Conservation (phyloP, 345 rosid species). For the Trapa bicornis region DNA sequence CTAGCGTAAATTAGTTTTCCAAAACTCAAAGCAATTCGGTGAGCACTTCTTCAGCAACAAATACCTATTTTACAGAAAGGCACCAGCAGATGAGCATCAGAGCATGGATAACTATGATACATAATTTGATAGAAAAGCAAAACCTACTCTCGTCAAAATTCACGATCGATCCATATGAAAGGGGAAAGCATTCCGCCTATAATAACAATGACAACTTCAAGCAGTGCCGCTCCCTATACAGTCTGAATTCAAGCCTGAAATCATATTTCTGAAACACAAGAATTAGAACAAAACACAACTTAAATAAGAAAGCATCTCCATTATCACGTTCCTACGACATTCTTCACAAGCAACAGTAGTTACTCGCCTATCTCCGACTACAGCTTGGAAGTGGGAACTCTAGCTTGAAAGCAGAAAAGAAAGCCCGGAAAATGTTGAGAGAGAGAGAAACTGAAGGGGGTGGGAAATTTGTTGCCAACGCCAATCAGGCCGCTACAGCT, state of each 20-base stretch:
- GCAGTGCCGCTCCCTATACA: not conserved
- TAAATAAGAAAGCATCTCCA: not conserved
- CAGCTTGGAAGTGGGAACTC: not conserved
- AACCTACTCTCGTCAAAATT: not conserved
- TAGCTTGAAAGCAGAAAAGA: not conserved
- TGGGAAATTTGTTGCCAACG: conserved; percentile 2
- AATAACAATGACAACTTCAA: not conserved
- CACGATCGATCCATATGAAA: not conserved
- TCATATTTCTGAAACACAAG: not conserved
- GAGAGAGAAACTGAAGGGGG: not conserved
- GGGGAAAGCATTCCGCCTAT: not conserved
- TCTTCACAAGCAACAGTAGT: not conserved
- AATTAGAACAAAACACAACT: not conserved
- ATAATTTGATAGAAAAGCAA: not conserved
- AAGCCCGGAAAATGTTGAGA: not conserved
- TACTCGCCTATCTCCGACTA: not conserved
- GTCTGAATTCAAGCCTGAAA: not conserved
- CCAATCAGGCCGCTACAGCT: conserved; percentile 1
- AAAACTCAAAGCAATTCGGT: not conserved
- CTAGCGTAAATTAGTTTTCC: not conserved
- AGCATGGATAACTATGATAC: not conserved
- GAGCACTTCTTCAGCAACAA: not conserved
- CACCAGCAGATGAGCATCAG: not conserved
- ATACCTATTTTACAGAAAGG: not conserved
- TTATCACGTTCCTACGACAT: not conserved